Base-by-base conservation (phyloP, 164 flowering plant species). In the Tetracentron sinense region DNA sequence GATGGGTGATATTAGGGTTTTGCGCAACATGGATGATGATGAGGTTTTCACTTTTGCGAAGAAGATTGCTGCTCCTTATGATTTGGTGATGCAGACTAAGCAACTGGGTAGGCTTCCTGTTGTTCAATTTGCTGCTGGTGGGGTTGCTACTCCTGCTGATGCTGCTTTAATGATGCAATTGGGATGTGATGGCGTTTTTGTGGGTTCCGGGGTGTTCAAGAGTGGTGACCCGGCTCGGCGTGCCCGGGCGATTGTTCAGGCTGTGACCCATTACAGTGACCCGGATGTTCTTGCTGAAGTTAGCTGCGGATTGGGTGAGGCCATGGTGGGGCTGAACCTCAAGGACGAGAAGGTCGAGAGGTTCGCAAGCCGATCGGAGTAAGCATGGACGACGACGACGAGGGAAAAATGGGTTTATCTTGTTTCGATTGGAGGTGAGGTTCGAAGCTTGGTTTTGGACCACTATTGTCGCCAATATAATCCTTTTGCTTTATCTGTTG, bases 101-200 rank as follows among this genome's bases (percentile, higher is more conserved):
- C 92, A 84, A 69, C 68, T 86, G 15, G 89, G 89, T 28, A 63
- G 92, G 81, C 69, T 86, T 22, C 92, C 92, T 6, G 92, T 86
- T 23, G 89, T 86, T 60, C 88, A 86, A 1, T 86, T 86, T 61
- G 92, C 87, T 7, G 92, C 92, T 2, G 92, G 92, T 0, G 92
- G 92, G 0, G 85, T 86, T 12, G 92, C 89, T 3, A 86, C 92
- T 0, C 92, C 92, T 15, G 87, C 91, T 0, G 91, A 86, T 47
- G 91, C 91, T 11, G 91, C 91, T 38, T 65, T 86, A 56, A 86
- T 86, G 92, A 84, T 86, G 92, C 92, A 84, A 64, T 62, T 86
- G 61, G 92, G 92, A 1, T 86, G 92, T 63, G 92, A 86, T 44
- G 89, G 92, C 0, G 89, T 84, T 25, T 86, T 86, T 55, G 92